Percentiles rank a stretch among this genome's conserved stretches.
Conservation (phyloP, 2,329 filamentous ascomycete genomes). For the Pezicula radicicola region DNA sequence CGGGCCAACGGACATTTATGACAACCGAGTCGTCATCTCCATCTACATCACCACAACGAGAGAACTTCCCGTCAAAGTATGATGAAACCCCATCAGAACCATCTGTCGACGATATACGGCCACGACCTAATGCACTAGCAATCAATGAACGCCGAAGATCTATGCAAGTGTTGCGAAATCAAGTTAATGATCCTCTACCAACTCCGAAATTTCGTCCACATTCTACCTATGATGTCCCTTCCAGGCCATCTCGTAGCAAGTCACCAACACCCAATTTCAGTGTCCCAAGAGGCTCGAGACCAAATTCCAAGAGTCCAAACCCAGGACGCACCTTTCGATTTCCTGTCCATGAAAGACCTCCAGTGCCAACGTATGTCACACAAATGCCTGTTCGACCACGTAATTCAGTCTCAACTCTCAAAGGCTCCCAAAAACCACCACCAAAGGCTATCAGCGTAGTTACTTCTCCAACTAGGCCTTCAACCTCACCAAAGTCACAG, state of each 20-base stretch:
- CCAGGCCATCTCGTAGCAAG: conserved; percentile 3
- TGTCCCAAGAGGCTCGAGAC: conserved; percentile 22
- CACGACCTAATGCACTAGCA: conserved; percentile 22
- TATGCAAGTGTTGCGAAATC: conserved; percentile 22
- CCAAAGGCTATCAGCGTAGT: conserved; percentile 11
- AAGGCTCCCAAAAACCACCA: conserved; percentile 12
- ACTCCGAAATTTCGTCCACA: conserved; percentile 18
- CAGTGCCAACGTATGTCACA: conserved; percentile 4
- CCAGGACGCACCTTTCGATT: not conserved
- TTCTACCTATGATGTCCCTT: conserved; percentile 17
- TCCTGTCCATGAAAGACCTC: not conserved
- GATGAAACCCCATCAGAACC: conserved; percentile 11
- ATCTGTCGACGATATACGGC: conserved; percentile 15
- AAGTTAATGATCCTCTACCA: conserved; percentile 10
- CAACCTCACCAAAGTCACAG: conserved; percentile 7
- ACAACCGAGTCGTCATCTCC: conserved; percentile 59
- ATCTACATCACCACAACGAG: conserved; percentile 51
- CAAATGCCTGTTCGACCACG: not conserved
- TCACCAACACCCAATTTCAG: conserved; percentile 28
- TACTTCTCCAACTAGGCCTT: conserved; percentile 17
- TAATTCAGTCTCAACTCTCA: conserved; percentile 7
- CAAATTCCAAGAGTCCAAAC: conserved; percentile 10
- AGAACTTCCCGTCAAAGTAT: conserved; percentile 40
- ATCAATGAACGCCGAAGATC: conserved; percentile 27
- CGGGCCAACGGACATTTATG: conserved; percentile 55